phyloP scores from a whole-genome alignment of 495 filamentous ascomycete genomes.

The Platismatia glauca region DNA sequence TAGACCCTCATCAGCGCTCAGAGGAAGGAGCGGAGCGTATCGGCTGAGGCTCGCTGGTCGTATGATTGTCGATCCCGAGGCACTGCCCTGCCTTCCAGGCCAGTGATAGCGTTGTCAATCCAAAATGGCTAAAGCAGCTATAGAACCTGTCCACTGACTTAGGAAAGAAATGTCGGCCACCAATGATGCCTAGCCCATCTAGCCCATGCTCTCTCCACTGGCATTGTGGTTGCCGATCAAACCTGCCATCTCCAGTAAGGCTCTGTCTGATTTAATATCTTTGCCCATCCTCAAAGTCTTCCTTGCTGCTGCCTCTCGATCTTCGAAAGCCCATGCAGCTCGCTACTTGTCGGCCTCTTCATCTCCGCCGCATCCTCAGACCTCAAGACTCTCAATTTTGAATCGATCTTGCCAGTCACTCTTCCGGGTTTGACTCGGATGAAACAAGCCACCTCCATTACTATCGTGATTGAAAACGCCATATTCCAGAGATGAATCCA shows the following conservation, averaged over 20 bases:
- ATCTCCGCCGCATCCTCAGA: conserved; percentile 52
- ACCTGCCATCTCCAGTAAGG: conserved; percentile 80
- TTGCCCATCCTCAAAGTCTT: conserved; percentile 69
- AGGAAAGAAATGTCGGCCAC: background rate
- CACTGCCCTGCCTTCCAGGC: background rate
- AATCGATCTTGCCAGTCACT: conserved; percentile 64
- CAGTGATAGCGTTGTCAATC: background rate
- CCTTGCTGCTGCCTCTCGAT: conserved; percentile 74
- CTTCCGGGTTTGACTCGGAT: conserved; percentile 40
- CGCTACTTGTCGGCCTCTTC: conserved; percentile 66
- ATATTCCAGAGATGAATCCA: conserved; percentile 63
- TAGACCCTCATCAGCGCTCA: background rate
- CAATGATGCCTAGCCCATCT: conserved; percentile 13
- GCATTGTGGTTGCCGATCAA: conserved; percentile 58
- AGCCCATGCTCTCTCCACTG: conserved; percentile 66
- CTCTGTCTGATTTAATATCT: conserved; percentile 70
- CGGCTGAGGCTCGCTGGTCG: background rate
- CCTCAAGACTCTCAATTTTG: conserved; percentile 45
- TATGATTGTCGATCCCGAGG: background rate
- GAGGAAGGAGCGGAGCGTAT: background rate
- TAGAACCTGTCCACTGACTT: too few relatives aligned
- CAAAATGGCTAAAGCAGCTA: background rate
- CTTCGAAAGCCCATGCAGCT: conserved; percentile 78
- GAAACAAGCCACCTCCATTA: conserved; percentile 55
- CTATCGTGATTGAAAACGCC: conserved; percentile 63